A percentile compares a stretch with the other conserved stretches of the same genome.
phyloP scores from a whole-genome alignment of 2,329 filamentous ascomycete species.

The Trichoderma endophyticum region DNA sequence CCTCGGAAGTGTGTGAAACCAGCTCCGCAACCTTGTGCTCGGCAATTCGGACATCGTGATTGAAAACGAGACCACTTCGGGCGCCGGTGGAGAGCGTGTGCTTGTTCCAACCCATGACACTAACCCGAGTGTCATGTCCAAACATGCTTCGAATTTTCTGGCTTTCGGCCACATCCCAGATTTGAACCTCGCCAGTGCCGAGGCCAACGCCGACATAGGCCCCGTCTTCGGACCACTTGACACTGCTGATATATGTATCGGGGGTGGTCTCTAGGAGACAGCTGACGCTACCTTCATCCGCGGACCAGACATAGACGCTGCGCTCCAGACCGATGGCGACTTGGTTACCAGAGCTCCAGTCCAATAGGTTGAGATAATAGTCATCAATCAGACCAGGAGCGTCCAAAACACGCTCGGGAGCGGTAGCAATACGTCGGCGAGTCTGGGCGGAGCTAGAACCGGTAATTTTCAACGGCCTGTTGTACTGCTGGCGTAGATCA shows the following conservation, averaged over 20 bases:
- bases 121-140: conserved; percentile 92
- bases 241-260: conserved; percentile 95
- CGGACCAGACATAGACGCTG: conserved; percentile 97
- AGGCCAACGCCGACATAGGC: conserved; percentile 95
- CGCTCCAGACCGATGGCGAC: conserved; percentile 96
- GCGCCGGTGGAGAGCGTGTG: conserved; percentile 93
- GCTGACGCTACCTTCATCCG: conserved; percentile 84
- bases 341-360: conserved; percentile 98
- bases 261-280: conserved; percentile 82
- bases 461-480: conserved; percentile 82
- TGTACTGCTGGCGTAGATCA: conserved; percentile 96
- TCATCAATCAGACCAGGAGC: conserved; percentile 95
- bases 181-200: conserved; percentile 93
- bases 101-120: conserved; percentile 99
- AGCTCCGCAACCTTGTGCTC: conserved; percentile 98
- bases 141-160: conserved; percentile 98
- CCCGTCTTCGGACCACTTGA: conserved; percentile 98
- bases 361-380: conserved; percentile 97
- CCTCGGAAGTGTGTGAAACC: conserved; percentile 93
- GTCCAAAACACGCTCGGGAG: conserved; percentile 93
- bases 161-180: conserved; percentile 96
- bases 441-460: conserved; percentile 76
- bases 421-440: conserved; percentile 86
- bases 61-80: conserved; percentile 91
- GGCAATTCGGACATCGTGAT: conserved; percentile 96